phyloP scores from a whole-genome alignment of 2,329 filamentous ascomycete species.

The Cercospora zeina region DNA sequence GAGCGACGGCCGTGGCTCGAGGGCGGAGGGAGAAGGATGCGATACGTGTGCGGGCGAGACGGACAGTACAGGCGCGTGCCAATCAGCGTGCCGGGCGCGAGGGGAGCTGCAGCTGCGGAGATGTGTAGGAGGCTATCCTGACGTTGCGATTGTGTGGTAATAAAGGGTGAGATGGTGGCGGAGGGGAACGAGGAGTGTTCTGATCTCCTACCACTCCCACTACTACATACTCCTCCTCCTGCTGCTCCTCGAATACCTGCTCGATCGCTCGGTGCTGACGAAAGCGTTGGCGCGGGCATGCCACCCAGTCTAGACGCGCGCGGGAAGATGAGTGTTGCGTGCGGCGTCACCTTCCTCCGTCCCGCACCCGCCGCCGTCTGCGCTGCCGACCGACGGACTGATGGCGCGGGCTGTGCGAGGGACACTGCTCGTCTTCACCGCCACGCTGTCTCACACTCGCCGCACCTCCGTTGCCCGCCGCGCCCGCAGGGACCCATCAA shows the following conservation, averaged over 20 bases:
- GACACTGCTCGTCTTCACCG: neutral
- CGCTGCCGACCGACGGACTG: conserved; percentile 2
- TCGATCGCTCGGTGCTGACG: conserved; percentile 1
- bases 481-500: neutral
- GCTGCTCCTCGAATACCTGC: neutral
- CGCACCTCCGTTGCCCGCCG: neutral
- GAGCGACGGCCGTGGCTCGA: neutral
- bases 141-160: too few relatives aligned
- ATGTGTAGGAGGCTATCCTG: neutral
- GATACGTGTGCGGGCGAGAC: neutral
- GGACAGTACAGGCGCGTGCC: neutral
- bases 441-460: conserved; percentile 4
- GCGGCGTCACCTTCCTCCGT: neutral
- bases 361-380: neutral
- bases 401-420: neutral
- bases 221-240: neutral
- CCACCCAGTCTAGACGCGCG: neutral
- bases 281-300: conserved; percentile 1
- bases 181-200: neutral
- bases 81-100: neutral
- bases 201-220: neutral
- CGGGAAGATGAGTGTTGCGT: neutral
- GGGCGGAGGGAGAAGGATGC: neutral
- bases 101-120: neutral
- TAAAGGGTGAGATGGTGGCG: neutral